Base-by-base conservation (phyloP, 2,329 filamentous ascomycete species). In the Phialophora tarda region DNA sequence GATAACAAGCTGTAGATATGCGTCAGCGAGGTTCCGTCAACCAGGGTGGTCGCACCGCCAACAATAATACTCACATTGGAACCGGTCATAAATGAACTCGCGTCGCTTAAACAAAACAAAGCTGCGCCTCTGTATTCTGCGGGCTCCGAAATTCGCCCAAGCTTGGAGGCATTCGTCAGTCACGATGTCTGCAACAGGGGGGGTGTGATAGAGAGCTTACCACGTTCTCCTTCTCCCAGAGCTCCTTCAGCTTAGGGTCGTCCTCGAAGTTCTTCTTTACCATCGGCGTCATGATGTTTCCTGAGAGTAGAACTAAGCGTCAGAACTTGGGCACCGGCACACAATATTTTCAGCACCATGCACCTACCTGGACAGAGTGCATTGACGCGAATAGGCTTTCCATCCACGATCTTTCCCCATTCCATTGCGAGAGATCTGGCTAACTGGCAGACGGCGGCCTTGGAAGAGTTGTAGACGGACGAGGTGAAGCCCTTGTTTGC, bases 211-310 rank as follows among this genome's bases (percentile, higher is more conserved):
- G 14, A 53, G 51, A 61, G 30, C 38, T 59, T 28, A 88, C 77
- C 73, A 88, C 82, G 66, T 82, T 82, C 73, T 82, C 79, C 0
- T 74, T 73, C 65, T 81, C 79, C 80, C 80, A 82, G 6, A 75
- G 74, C 11, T 75, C 75, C 28, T 74, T 72, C 4, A 78, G 72
- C 73, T 93, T 90, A 0, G 92, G 92, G 71, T 86, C 91, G 69
- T 90, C 84, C 70, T 88, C 84, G 74, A 97, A 95, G 34, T 96
- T 85, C 65, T 86, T 85, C 75, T 91, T 86, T 1, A 94, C 91
- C 93, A 97, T 96, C 24, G 89, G 87, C 0, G 84, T 86, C 26
- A 85, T 77, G 53, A 86, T 84, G 66, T 86, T 69, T 2, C 67
- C 67, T 66, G 38, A 41, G 2, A 53, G 50, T 3, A 30, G 1